phyloP scores from a whole-genome alignment of 768 basidiomycete genomes.

The Boletus vermiculosoides region DNA sequence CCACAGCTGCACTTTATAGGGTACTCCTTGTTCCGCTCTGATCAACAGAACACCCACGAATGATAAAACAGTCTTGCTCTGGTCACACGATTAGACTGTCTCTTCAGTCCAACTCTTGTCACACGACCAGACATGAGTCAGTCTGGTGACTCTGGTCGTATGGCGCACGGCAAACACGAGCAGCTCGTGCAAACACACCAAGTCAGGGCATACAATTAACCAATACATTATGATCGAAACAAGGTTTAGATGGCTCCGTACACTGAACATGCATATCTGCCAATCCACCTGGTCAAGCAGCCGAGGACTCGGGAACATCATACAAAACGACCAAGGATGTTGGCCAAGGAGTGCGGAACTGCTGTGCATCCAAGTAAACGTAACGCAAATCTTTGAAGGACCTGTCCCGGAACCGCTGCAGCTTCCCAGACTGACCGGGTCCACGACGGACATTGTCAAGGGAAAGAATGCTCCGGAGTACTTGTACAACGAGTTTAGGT shows the following conservation, averaged over 20 bases:
- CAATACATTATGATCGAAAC: constrained; percentile 6
- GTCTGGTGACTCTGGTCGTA: not conserved
- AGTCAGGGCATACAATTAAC: not conserved
- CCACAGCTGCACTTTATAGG: not conserved
- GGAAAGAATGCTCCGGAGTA: constrained; percentile 62
- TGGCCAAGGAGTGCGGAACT: constrained; percentile 64
- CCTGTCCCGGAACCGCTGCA: constrained; percentile 55
- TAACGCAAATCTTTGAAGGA: constrained; percentile 48
- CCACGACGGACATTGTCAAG: constrained; percentile 60
- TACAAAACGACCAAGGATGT: constrained; percentile 58
- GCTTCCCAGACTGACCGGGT: constrained; percentile 62
- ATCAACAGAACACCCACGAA: not conserved
- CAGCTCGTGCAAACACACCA: not conserved
- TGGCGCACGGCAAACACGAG: not conserved
- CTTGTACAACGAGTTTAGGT: constrained; percentile 57
- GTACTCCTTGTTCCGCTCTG: not conserved
- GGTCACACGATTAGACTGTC: not conserved
- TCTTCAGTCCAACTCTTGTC: too few species aligned
- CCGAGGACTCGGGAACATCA: constrained; percentile 18
- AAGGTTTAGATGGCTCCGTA: not conserved
- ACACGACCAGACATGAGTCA: too few species aligned
- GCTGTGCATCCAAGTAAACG: constrained; percentile 53
- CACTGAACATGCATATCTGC: not conserved
- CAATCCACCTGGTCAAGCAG: constrained; percentile 16
- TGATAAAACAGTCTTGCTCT: constrained; percentile 6